phyloP scores from a whole-genome alignment of 768 basidiomycete genomes.

The Suillus brevipes region DNA sequence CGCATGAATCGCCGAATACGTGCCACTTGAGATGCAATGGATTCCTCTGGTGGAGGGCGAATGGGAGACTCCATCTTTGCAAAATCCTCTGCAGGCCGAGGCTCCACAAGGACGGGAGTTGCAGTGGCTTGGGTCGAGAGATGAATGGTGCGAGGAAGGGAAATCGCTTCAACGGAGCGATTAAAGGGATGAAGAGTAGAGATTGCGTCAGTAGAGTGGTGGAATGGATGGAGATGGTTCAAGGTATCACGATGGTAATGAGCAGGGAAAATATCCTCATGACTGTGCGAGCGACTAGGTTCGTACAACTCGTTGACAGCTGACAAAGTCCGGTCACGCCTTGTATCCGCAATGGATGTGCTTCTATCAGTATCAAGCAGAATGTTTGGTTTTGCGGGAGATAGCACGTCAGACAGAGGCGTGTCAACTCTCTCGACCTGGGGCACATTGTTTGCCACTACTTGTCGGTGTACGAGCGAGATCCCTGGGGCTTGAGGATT shows the following conservation, averaged over 20 bases:
- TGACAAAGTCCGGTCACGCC: constrained; percentile 1
- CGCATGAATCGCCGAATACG: constrained; percentile 39
- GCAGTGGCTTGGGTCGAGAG: constrained; percentile 20
- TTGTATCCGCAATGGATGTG: constrained; percentile 9
- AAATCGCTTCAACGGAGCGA: not conserved
- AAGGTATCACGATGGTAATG: not conserved
- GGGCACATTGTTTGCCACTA: constrained; percentile 3
- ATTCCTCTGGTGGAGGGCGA: constrained; percentile 39
- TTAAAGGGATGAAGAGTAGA: constrained; percentile 1
- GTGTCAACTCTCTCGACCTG: constrained; percentile 9
- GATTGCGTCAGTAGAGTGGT: constrained; percentile 1
- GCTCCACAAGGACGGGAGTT: constrained; percentile 43
- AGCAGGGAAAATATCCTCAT: constrained; percentile 1
- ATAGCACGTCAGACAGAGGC: not conserved
- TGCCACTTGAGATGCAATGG: constrained; percentile 36
- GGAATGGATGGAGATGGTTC: constrained; percentile 1
- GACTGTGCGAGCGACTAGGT: not conserved
- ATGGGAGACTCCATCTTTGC: constrained; percentile 48
- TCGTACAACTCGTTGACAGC: constrained; percentile 4
- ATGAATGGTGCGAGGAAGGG: constrained; percentile 6
- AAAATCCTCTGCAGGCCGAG: constrained; percentile 45
- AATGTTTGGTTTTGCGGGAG: constrained; percentile 1
- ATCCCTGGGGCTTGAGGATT: constrained; percentile 3
- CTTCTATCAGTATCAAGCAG: not conserved
- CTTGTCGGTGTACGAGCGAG: not conserved